Evolutionary conservation across 768 basidiomycete species (phyloP), one percentile per base, ranked within the genome.

Genomic region (Coprinopsis marcescibilis): DNA sequence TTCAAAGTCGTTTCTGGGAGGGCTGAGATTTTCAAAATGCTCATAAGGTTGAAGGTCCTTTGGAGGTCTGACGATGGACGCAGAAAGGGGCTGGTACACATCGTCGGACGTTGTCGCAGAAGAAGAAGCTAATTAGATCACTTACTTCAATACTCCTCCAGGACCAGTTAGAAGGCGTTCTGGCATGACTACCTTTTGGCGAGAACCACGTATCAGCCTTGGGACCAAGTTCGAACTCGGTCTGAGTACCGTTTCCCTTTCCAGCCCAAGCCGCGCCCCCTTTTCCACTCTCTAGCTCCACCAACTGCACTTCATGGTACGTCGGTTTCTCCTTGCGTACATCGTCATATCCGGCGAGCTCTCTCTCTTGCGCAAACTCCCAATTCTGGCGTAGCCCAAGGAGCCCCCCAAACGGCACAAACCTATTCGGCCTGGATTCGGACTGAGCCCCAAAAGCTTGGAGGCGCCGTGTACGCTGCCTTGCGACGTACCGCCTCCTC

Each of bases 401-500:
- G 38, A 32, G 35, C 37, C 26, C 50, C 25, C 20, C 38, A 21
- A 44, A 41, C 20, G 13, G 35, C 33, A 37, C 45, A 44, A 24
- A 43, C 30, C 49, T 45, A 41, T 14, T 13, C 29, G 10, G 7
- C 25, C 25, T 10, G 34, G 12, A 17, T 14, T 49, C 47, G 55
- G 57, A 57, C 26, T 53, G 19, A 10, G 55, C 12, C 54, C 58
- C 50, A 58, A 53, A 29, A 33, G n/a, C 52, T 7, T 54, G 51
- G 39, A 57, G 34, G 26, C 53, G 43, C 6, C 45, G 46, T 29
- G 54, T 56, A 17, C 35, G 42, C n/a, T 66, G 54, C 25, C 66
- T 57, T 30, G 63, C 52, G 23, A 57, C 40, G 19, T 63, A 50
- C 41, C 76, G 59, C 36, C 74, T 60, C 49, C 78, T 65, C 14